Percentiles rank a stretch among this genome's conserved stretches.
phyloP scores from a whole-genome alignment of 1,139 yeast genomes.

The Lodderomyces oxycetoniae region DNA sequence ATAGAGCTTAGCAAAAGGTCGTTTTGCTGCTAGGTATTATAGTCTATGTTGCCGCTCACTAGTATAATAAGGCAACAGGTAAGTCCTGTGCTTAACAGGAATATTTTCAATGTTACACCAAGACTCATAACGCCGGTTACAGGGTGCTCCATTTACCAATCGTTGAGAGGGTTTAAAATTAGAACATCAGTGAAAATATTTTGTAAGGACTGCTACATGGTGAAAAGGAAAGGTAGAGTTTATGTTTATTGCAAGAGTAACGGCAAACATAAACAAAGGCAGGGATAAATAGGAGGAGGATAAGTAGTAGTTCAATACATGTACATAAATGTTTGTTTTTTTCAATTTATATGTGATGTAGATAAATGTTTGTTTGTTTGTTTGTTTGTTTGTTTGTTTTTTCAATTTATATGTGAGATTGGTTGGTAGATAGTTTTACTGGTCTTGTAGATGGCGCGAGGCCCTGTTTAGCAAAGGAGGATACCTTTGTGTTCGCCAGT shows the following conservation, averaged over 20 bases:
- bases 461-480: conserved; percentile 21
- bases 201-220: conserved; percentile 88
- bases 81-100: conserved; percentile 12
- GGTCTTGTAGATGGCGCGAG: conserved; percentile 38
- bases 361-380: background rate
- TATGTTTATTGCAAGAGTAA: conserved; percentile 90
- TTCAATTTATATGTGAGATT: conserved; percentile 1
- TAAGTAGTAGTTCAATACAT: background rate
- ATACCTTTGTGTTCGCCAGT: conserved; percentile 24
- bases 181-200: conserved; percentile 84
- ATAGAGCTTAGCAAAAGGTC: too few species aligned
- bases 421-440: conserved; percentile 27
- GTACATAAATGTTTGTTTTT: too few species aligned
- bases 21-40: too few species aligned
- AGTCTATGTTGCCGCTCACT: conserved; percentile 6
- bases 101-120: conserved; percentile 18
- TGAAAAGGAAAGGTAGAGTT: conserved; percentile 90
- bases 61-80: conserved; percentile 8
- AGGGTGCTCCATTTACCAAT: conserved; percentile 10
- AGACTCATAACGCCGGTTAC: conserved; percentile 11
- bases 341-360: too few species aligned
- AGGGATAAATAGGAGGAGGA: conserved; percentile 49
- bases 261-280: conserved; percentile 95
- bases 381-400: background rate
- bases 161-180: conserved; percentile 35